These are phyloP conservation scores for Benincasa hispida DNA, from an alignment of 306 rosid genomes.

Conservation along the genomic window DNA sequence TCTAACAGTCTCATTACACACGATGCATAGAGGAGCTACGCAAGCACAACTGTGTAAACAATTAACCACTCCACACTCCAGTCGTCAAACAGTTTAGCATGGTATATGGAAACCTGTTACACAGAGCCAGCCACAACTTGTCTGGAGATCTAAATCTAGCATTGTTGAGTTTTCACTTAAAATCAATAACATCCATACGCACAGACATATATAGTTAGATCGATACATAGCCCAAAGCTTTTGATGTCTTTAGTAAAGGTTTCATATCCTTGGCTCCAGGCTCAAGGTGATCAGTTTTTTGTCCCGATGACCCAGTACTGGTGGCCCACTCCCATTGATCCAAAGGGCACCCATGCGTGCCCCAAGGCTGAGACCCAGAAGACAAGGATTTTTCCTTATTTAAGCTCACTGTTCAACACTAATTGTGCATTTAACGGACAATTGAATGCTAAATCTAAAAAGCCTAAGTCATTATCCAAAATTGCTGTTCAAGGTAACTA, in stretches of 20 bases:
- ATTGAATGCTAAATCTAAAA: neutral
- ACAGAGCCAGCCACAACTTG: neutral
- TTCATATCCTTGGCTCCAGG: neutral
- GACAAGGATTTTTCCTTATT: neutral
- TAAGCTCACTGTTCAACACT: neutral
- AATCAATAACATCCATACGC: neutral
- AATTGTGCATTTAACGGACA: neutral
- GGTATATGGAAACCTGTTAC: neutral
- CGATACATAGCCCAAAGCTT: neutral
- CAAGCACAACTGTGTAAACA: neutral
- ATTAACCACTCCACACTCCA: neutral
- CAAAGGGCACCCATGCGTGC: neutral
- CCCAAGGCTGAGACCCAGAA: neutral
- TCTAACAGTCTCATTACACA: neutral
- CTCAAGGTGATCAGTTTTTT: neutral
- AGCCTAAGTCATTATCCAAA: neutral
- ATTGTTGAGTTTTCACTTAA: neutral
- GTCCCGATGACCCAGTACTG: neutral
- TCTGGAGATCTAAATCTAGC: neutral
- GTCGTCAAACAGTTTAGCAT: neutral
- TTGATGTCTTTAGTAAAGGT: neutral
- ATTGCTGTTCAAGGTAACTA: neutral
- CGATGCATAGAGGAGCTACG: neutral
- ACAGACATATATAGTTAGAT: neutral
- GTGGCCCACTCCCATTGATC: neutral